These are phyloP conservation scores for Xylaria sp. DNA, from an alignment of 2,329 filamentous ascomycete genomes.

Conservation along the genomic window DNA sequence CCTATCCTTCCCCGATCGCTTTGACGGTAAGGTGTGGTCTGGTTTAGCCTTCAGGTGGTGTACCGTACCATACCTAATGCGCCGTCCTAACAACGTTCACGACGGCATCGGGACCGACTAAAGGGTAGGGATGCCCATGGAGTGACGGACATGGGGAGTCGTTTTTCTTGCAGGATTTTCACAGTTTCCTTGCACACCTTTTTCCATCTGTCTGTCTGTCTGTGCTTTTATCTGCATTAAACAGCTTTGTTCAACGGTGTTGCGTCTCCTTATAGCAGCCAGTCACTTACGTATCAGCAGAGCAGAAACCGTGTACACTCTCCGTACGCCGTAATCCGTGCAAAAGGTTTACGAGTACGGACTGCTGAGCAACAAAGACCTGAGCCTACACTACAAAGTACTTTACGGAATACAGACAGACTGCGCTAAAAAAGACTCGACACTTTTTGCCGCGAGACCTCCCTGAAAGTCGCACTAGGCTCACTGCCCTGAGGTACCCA, in stretches of 20 bases:
- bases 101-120: background rate
- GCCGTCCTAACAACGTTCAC: background rate
- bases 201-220: background rate
- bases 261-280: too few relatives aligned
- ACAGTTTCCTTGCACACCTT: background rate
- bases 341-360: too few relatives aligned
- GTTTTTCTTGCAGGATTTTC: background rate
- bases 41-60: background rate
- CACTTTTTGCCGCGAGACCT: too few relatives aligned
- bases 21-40: background rate
- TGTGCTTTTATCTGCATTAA: background rate
- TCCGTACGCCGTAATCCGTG: too few relatives aligned
- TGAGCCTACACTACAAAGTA: too few relatives aligned
- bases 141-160: background rate
- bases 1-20: background rate
- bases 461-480: too few relatives aligned
- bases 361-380: too few relatives aligned
- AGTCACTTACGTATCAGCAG: too few relatives aligned
- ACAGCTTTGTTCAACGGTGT: background rate
- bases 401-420: too few relatives aligned
- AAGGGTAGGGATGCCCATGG: background rate
- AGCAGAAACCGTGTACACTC: background rate
- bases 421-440: too few relatives aligned
- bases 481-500: too few relatives aligned
- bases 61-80: background rate